Conservation (phyloP, 371 early-diverging fungal species). For the Chytridium lagenaria region DNA sequence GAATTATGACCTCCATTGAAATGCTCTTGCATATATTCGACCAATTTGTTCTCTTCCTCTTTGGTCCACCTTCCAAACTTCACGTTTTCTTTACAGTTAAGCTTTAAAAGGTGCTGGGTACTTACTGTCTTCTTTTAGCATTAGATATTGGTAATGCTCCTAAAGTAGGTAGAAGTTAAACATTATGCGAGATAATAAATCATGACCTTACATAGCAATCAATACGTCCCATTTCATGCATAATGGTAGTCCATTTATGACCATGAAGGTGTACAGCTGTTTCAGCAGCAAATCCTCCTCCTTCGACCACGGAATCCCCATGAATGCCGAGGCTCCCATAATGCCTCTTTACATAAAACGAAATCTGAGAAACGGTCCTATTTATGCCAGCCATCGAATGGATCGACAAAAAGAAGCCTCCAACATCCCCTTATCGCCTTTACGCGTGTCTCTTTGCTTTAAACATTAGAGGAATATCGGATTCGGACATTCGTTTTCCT, state of each 20-base stretch:
- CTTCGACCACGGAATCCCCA: neutral
- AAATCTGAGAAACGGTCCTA: too few relatives aligned
- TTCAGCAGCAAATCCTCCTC: conserved; percentile 10
- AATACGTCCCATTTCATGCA: conserved; percentile 19
- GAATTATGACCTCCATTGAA: neutral
- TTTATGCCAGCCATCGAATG: too few relatives aligned
- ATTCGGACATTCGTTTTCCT: too few relatives aligned
- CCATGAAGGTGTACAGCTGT: conserved; percentile 20
- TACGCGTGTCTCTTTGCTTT: too few relatives aligned
- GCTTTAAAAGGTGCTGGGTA: too few relatives aligned
- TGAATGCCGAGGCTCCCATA: too few relatives aligned
- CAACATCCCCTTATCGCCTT: too few relatives aligned
- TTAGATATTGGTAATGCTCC: neutral
- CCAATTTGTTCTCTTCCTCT: neutral
- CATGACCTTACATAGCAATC: conserved; percentile 9
- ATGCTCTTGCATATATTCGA: neutral
- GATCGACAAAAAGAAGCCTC: too few relatives aligned
- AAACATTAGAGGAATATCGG: too few relatives aligned
- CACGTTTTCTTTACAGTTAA: neutral
- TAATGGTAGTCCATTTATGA: conserved; percentile 20
- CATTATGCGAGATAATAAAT: neutral
- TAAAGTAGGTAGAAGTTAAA: neutral
- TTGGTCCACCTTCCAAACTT: neutral
- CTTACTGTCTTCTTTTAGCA: neutral
- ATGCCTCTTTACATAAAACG: too few relatives aligned